Evolutionary conservation across 805 yeast species (phyloP).

Genomic region (Jamesozyma rosinii): DNA sequence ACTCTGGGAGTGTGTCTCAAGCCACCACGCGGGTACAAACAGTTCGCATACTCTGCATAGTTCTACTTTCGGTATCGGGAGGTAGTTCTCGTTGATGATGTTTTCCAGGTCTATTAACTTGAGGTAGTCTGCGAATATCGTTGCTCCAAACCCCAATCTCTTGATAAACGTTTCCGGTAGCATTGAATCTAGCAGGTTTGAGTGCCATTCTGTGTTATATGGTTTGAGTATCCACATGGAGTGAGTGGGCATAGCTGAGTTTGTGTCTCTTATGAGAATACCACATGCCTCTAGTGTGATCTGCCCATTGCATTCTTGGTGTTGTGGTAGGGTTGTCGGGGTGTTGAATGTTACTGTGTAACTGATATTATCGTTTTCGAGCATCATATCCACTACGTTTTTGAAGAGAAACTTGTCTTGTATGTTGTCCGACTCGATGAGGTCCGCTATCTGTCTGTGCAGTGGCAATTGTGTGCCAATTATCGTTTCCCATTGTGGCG

Average conservation of each 20-base stretch:
- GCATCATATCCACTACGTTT: constrained; percentile 63
- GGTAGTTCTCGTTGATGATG: constrained; percentile 48
- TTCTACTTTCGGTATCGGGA: constrained; percentile 75
- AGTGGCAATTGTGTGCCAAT: constrained; percentile 49
- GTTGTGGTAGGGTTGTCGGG: constrained; percentile 1
- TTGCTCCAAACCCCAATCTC: constrained; percentile 81
- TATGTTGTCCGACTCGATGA: constrained; percentile 50
- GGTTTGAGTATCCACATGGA: constrained; percentile 92
- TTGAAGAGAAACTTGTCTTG: constrained; percentile 60
- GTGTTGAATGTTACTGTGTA: constrained; percentile 66
- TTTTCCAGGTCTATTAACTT: constrained; percentile 46
- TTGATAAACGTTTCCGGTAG: constrained; percentile 64
- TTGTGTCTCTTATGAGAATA: constrained; percentile 59
- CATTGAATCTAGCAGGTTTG: constrained; percentile 1
- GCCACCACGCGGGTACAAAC: constrained; percentile 90
- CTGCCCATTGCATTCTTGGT: constrained; percentile 37
- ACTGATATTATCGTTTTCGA: constrained; percentile 54
- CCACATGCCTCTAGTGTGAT: constrained; percentile 92
- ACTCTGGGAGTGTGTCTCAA: constrained; percentile 81
- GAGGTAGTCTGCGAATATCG: constrained; percentile 68
- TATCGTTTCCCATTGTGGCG: constrained; percentile 68
- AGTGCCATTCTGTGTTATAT: constrained; percentile 35
- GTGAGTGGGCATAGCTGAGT: constrained; percentile 54
- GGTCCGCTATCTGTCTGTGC: constrained; percentile 41
- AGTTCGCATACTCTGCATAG: constrained; percentile 90